Percentiles rank a stretch among this genome's conserved stretches.
Conservation (phyloP, 441 rosid genomes). For the California macrophylla region DNA sequence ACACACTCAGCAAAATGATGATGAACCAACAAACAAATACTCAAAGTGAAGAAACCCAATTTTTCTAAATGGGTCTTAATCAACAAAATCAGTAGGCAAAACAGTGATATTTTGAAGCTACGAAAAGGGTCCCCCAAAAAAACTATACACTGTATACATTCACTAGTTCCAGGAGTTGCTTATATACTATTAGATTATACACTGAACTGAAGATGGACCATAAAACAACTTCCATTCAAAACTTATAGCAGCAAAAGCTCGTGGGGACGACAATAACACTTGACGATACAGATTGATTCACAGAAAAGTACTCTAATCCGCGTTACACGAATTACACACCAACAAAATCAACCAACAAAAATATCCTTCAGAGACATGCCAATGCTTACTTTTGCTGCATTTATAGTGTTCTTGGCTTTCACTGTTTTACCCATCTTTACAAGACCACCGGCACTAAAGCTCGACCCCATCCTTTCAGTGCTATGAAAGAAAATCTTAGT, state of each 20-base stretch:
- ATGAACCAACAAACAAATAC: too few species aligned
- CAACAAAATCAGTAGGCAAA: not conserved
- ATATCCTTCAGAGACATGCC: not conserved
- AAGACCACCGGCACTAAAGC: not conserved
- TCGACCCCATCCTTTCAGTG: not conserved
- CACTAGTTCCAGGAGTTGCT: not conserved
- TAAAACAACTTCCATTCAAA: conserved; percentile 1
- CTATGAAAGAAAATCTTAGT: not conserved
- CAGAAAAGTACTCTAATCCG: not conserved
- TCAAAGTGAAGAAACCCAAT: too few species aligned
- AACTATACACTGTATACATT: not conserved
- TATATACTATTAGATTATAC: not conserved
- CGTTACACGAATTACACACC: not conserved
- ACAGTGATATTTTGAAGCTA: not conserved
- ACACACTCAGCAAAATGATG: too few species aligned
- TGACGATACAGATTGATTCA: not conserved
- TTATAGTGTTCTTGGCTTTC: not conserved
- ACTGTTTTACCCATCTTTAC: conserved; percentile 1
- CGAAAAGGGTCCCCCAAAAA: not conserved
- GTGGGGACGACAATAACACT: not conserved
- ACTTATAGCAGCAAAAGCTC: conserved; percentile 4
- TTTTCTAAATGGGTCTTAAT: too few species aligned
- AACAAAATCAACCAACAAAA: not conserved
- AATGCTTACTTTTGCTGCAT: not conserved
- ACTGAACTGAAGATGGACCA: not conserved